A percentile compares a stretch with the other conserved stretches of the same genome.
Evolutionary conservation across 2,329 filamentous ascomycete genomes (phyloP).

Genomic region (Trichoderma sp.): DNA sequence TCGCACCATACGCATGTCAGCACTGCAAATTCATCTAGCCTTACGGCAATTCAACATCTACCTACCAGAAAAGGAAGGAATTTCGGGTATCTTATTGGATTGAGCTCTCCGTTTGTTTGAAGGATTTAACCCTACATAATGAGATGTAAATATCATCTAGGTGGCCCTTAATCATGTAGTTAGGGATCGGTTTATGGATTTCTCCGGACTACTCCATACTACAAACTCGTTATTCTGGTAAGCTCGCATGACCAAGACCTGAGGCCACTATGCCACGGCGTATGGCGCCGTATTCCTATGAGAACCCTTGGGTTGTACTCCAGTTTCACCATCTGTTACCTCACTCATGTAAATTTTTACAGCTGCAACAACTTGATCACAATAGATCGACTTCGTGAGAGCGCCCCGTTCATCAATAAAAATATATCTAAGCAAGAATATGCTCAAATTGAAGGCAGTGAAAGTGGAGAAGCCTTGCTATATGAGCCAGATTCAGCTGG

Average conservation of each 20-base stretch:
- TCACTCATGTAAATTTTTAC: neutral
- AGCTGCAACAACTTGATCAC: neutral
- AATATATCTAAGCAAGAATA: neutral
- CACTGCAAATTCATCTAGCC: neutral
- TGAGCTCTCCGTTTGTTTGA: neutral
- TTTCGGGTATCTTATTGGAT: neutral
- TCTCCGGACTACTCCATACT: neutral
- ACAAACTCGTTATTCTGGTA: neutral
- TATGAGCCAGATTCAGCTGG: neutral
- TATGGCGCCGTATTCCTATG: neutral
- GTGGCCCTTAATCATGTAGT: neutral
- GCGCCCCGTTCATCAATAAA: neutral
- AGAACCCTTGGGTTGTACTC: neutral
- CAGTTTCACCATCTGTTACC: neutral
- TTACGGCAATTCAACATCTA: neutral
- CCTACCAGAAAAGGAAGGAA: neutral
- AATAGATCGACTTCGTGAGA: constrained; percentile 4
- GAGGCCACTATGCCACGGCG: neutral
- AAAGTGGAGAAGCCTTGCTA: neutral
- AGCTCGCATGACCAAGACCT: neutral
- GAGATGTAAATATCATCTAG: neutral
- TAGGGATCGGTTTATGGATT: neutral
- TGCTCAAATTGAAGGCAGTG: constrained; percentile 2
- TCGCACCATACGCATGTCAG: neutral
- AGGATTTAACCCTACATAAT: neutral